Evolutionary conservation across 1,284 basidiomycete genomes (phyloP).

Genomic region (Boletellus sp.): DNA sequence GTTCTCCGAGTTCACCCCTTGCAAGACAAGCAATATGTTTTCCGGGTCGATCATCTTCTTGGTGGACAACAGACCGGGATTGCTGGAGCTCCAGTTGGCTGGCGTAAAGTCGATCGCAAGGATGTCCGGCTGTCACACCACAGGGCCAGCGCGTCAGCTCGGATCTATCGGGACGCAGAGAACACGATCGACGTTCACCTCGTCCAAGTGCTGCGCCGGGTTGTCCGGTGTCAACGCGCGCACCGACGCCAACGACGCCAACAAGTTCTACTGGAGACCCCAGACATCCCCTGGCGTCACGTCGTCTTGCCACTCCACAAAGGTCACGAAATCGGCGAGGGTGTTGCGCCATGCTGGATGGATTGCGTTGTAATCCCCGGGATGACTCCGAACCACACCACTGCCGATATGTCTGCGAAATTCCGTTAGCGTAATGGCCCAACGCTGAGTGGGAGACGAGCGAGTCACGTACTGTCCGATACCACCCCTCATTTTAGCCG

Average conservation of each 20-base stretch:
- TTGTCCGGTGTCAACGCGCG: slow-evolving; percentile 13
- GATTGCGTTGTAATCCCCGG: slow-evolving; percentile 35
- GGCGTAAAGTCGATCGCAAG: slow-evolving; percentile 25
- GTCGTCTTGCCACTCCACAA: slow-evolving; percentile 34
- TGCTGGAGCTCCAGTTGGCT: slow-evolving; percentile 43
- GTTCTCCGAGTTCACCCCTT: not conserved
- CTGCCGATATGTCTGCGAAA: not conserved
- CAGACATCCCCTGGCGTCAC: slow-evolving; percentile 26
- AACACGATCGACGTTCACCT: slow-evolving; percentile 29
- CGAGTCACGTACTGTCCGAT: not conserved
- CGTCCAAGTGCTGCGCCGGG: slow-evolving; percentile 39
- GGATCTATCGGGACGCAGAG: no score
- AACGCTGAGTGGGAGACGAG: not conserved
- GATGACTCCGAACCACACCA: slow-evolving; percentile 19
- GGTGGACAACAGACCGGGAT: no score
- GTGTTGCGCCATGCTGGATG: slow-evolving; percentile 42
- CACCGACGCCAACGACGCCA: slow-evolving; percentile 25
- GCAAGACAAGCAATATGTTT: no score
- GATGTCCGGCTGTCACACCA: slow-evolving; percentile 20
- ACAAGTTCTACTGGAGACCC: slow-evolving; percentile 19
- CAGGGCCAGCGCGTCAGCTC: not conserved
- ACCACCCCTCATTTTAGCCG: not conserved
- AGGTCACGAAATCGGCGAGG: slow-evolving; percentile 27
- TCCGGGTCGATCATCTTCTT: not conserved
- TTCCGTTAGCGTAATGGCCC: not conserved